Percentiles rank a stretch among this genome's conserved stretches.
Evolutionary conservation across 2,329 filamentous ascomycete species (phyloP).

Genomic region (Fusarium verrucosum): DNA sequence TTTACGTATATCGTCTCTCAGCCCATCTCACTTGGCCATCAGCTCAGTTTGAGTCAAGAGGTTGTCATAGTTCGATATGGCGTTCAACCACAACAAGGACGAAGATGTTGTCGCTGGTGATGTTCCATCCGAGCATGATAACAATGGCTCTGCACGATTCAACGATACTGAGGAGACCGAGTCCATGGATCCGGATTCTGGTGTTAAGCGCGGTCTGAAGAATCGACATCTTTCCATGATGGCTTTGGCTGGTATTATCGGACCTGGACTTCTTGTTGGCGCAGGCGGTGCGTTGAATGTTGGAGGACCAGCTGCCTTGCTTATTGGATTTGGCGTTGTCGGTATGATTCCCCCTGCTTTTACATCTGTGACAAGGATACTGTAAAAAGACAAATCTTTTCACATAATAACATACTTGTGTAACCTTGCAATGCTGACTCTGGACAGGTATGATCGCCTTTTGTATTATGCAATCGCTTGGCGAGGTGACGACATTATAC

Average conservation of each 20-base stretch:
- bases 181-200: slow-evolving; percentile 66
- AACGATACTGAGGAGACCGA: slow-evolving; percentile 48
- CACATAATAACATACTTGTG: background rate
- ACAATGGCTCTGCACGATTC: slow-evolving; percentile 31
- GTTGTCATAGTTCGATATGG: slow-evolving; percentile 19
- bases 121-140: slow-evolving; percentile 26
- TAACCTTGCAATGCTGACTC: slow-evolving; percentile 22
- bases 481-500: slow-evolving; percentile 78
- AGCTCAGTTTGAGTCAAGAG: slow-evolving; percentile 8
- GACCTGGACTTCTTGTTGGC: slow-evolving; percentile 77
- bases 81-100: slow-evolving; percentile 35
- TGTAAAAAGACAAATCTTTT: background rate
- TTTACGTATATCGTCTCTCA: background rate
- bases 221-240: slow-evolving; percentile 74
- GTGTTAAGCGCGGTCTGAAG: slow-evolving; percentile 75
- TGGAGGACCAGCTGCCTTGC: slow-evolving; percentile 74
- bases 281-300: slow-evolving; percentile 73
- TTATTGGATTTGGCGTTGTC: slow-evolving; percentile 78
- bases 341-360: slow-evolving; percentile 47
- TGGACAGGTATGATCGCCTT: slow-evolving; percentile 66
- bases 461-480: slow-evolving; percentile 76
- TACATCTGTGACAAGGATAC: background rate
- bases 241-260: slow-evolving; percentile 70
- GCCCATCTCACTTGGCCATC: background rate
- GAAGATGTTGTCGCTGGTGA: slow-evolving; percentile 31